Evolutionary conservation across 306 rosid species (phyloP).

Genomic region (Aeschynomene evenia): DNA sequence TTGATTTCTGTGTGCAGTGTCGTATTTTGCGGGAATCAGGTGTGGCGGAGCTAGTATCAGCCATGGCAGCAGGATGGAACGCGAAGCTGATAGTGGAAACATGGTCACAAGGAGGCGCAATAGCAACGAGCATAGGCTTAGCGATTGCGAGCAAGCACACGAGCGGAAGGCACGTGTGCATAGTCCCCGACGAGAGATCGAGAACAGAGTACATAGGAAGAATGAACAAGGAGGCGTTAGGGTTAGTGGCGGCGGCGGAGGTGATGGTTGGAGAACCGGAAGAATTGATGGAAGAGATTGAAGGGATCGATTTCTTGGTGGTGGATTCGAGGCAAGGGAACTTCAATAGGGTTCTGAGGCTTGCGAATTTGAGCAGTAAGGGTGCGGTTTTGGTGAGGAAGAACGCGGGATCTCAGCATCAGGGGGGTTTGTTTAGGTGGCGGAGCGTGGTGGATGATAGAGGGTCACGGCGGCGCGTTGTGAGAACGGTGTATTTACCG

Average conservation of each 20-base stretch:
- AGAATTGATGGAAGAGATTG: conserved; percentile 49
- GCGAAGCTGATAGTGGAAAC: conserved; percentile 77
- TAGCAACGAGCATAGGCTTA: conserved; percentile 66
- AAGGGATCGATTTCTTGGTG: conserved; percentile 77
- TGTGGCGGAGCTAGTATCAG: conserved; percentile 74
- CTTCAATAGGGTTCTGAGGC: conserved; percentile 38
- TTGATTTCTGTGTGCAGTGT: no score
- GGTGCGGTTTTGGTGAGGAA: conserved; percentile 80
- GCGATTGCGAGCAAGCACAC: conserved; percentile 68
- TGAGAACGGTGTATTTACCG: conserved; percentile 80
- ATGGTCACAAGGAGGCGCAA: conserved; percentile 72
- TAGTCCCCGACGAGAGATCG: conserved; percentile 71
- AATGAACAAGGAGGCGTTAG: conserved; percentile 42
- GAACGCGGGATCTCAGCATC: conserved; percentile 57
- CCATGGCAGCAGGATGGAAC: conserved; percentile 98
- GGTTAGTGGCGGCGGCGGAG: conserved; percentile 43
- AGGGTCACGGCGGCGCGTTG: conserved; percentile 50
- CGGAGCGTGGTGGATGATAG: conserved; percentile 42
- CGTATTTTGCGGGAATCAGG: conserved; percentile 57
- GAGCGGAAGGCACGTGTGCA: conserved; percentile 72
- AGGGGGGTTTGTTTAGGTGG: conserved; percentile 52
- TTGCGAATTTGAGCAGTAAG: conserved; percentile 52
- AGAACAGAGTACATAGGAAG: conserved; percentile 44
- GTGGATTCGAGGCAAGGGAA: conserved; percentile 60
- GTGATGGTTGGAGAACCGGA: conserved; percentile 70